Evolutionary conservation across 202 grass and related monocot species (phyloP).

Genomic region (Eragrostis tef): DNA sequence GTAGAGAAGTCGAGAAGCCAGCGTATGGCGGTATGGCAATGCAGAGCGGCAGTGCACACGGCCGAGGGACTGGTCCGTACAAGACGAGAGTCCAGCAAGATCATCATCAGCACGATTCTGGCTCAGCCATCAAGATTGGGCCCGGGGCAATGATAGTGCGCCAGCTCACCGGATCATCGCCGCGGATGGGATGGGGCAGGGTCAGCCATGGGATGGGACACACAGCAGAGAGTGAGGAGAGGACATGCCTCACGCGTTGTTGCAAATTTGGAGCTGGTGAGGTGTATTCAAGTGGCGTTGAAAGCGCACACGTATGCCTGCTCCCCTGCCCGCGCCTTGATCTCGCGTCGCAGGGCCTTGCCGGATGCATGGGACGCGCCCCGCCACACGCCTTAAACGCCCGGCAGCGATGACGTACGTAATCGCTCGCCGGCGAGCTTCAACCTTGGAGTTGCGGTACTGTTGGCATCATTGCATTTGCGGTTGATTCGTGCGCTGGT

Average conservation of each 20-base stretch:
- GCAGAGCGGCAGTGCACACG: neutral
- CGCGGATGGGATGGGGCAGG: neutral
- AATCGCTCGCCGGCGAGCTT: neutral
- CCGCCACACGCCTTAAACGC: slow-evolving; percentile 38
- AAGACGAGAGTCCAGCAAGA: neutral
- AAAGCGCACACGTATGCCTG: neutral
- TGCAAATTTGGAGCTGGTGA: neutral
- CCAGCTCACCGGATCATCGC: slow-evolving; percentile 12
- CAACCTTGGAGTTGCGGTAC: neutral
- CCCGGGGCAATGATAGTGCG: neutral
- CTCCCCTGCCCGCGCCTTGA: neutral
- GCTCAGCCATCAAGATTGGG: no score
- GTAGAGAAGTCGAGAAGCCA: neutral
- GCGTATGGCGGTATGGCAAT: neutral
- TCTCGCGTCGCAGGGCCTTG: slow-evolving; percentile 20
- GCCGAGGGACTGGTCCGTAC: neutral
- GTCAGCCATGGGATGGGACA: neutral
- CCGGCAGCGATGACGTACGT: neutral
- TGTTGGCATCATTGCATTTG: neutral
- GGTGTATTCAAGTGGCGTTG: neutral
- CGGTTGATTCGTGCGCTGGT: neutral
- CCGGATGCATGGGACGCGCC: slow-evolving; percentile 9
- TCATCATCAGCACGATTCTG: no score
- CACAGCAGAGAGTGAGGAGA: neutral
- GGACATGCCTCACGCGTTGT: neutral